Base-by-base conservation (phyloP, 805 yeast species). In the Suhomyces prunicola region DNA sequence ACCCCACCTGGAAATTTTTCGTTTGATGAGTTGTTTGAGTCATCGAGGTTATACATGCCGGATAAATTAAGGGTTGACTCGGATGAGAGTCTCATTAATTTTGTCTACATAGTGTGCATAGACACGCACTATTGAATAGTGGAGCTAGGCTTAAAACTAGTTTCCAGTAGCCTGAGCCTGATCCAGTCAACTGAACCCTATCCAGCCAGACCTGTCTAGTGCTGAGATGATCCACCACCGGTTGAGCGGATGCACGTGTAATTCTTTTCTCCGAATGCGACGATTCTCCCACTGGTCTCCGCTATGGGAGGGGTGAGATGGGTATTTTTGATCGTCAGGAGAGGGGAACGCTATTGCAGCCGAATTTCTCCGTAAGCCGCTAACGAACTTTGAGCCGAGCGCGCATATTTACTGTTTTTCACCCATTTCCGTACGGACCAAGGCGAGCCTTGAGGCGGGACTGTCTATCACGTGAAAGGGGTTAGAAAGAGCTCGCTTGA, bases 1-100 rank as follows among this genome's bases (percentile, higher is more conserved):
- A 47, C 50, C 50, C 50, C 50, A 39, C 47, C 47, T 41, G 41
- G 48, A 48, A 48, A 48, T 42, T 48, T 48, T 48, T 48, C 46
- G 17, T 13, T 8, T 27, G 17, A 17, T 46, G 41, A 29, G 41
- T n/a, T n/a, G 40, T 23, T 27, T 47, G 50, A 47, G 50, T 47
- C 50, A 47, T 36, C 27, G 42, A 36, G 50, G 48, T 35, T 35
- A 39, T 39, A 19, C 10, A 17, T 39, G 24, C 24, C 24, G 42
- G 42, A 19, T 19, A 39, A 39, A 39, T 39, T 39, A 17, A n/a
- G 8, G 42, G 24, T 39, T 39, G 42, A 39, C 42, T 39, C 42
- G 12, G 23, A 19, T 10, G 41, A 1, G 2, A 12, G 42, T 10
- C 17, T 39, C 22, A 33, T 33, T 17, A 33, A 33, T n/a, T 33